Evolutionary conservation across 495 filamentous ascomycete species (phyloP), one percentile per base, ranked within the genome.

Genomic region (Cercophora newfieldiana): DNA sequence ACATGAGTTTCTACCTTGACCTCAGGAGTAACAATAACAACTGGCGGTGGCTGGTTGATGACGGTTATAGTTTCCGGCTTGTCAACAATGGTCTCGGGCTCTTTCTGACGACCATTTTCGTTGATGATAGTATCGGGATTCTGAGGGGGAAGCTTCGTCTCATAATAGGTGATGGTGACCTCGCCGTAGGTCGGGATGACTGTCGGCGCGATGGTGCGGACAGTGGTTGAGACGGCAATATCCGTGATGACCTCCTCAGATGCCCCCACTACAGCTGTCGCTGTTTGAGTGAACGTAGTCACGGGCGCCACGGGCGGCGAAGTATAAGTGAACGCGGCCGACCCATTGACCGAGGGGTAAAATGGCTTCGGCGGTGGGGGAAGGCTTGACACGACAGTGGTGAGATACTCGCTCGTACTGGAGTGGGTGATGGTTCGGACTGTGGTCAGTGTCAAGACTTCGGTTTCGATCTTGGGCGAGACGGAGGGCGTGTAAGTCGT

Each of bases 121-220:
- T 63, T 31, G 16, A 21, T 48, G 59, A 61, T 28, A 0, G 59
- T 57, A 29, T 55, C 51, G 18, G 37, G 31, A 22, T 29, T 6
- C 1, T n/a, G 51, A 3, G 61, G 14, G 0, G 65, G 66, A 5
- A 61, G 16, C 18, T 69, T 54, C 3, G 72, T 77, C n/a, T 59
- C 49, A 48, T 68, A 77, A 54, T 68, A 70, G 0, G 72, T 77
- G 53, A 73, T 63, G 14, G 72, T 74, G 19, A 74, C 54, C 64
- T 22, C 68, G 48, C 18, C 74, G 69, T 16, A 69, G 59, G 14
- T 37, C 31, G 49, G 70, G 72, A 70, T 72, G 16, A 72, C 64
- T 8, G 70, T 70, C 1, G 56, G 66, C 0, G 69, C 65, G 0
- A 64, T 22, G 4, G 67, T 71, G 68, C 62, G 71, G 16, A 66